These are phyloP conservation scores for Candida neerlandica DNA, from an alignment of 1,139 yeast species.

Conservation along the genomic window DNA sequence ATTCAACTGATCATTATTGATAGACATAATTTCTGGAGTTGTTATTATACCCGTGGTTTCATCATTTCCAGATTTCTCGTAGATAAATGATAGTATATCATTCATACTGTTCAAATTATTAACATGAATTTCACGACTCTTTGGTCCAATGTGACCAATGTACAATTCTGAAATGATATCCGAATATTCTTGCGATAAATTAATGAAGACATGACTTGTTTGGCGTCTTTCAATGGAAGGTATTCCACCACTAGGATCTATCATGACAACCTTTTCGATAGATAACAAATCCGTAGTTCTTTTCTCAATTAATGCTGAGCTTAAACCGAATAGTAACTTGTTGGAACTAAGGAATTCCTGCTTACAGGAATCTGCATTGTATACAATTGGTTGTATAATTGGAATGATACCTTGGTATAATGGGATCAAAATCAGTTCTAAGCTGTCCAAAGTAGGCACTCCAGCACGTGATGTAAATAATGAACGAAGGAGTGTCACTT, in stretches of 20 bases:
- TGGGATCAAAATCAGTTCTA: constrained; percentile 43
- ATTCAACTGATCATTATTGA: constrained; percentile 54
- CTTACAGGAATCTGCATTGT: constrained; percentile 33
- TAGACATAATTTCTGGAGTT: constrained; percentile 47
- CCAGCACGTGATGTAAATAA: constrained; percentile 24
- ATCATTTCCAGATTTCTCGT: constrained; percentile 34
- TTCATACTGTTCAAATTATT: constrained; percentile 59
- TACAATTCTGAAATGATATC: constrained; percentile 64
- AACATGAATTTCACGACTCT: constrained; percentile 52
- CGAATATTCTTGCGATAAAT: constrained; percentile 78
- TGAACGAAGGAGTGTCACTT: constrained; percentile 32
- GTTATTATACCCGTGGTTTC: constrained; percentile 49
- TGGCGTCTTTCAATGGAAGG: constrained; percentile 83
- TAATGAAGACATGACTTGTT: constrained; percentile 86
- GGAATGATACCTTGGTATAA: constrained; percentile 56
- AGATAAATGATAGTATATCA: constrained; percentile 34
- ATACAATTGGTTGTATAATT: constrained; percentile 60
- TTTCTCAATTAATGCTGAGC: constrained; percentile 27
- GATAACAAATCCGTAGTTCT: constrained; percentile 39
- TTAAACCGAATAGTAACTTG: constrained; percentile 29
- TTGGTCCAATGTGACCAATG: constrained; percentile 52
- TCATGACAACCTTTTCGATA: constrained; percentile 77
- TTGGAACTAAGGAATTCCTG: constrained; percentile 41
- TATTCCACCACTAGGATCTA: constrained; percentile 86
- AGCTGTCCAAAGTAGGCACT: constrained; percentile 22